Base-by-base conservation (phyloP, 1,139 yeast species). In the Yarrowia galli region DNA sequence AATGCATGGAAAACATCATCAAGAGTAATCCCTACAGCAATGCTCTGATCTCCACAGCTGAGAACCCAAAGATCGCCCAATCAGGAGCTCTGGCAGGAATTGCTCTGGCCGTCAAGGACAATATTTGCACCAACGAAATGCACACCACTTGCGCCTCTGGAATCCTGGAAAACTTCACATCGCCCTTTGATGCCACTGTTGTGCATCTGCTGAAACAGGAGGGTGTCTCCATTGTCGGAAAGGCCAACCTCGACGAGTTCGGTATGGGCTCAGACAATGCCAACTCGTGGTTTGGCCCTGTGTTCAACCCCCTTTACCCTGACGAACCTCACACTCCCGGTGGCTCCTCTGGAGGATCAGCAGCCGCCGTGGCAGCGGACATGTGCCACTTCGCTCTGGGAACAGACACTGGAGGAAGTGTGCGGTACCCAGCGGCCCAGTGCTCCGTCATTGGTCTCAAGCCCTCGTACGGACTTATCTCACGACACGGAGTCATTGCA, bases 331-430 rank as follows among this genome's bases (percentile, higher is more conserved):
- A 76, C 65, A 81, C 90, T 0, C 82, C 91, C 0, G 99, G 99
- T 2, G 99, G 99, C 0, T 92, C 98, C 0, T 91, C 97, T 4
- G 98, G 98, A 13, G 99, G 99, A 0, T 86, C 96, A 63, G 98
- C 98, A 0, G 97, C 97, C 0, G 90, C 96, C 0, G 97, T 93
- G 1, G 88, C 93, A 1, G 85, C 88, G 0, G 87, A 80, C 0
- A 75, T 87, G 72, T 89, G 87, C 36, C 91, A 89, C 74, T 87
- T 78, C 69, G 84, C 91, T 1, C 78, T 96, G 53, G 99, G 99
- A 0, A 91, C 98, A 0, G 99, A 95, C 74, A 95, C 99, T 0
- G 99, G 99, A 4, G 99, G 99, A 0, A 92, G 98, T 0, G 92
- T 95, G 0, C 81, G 99, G 69, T 81, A 90, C 25, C 99, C 99